Percentiles rank a stretch among this genome's conserved stretches.
Conservation (phyloP, 140 eudicot genomes). For the Cichorium intybus region DNA sequence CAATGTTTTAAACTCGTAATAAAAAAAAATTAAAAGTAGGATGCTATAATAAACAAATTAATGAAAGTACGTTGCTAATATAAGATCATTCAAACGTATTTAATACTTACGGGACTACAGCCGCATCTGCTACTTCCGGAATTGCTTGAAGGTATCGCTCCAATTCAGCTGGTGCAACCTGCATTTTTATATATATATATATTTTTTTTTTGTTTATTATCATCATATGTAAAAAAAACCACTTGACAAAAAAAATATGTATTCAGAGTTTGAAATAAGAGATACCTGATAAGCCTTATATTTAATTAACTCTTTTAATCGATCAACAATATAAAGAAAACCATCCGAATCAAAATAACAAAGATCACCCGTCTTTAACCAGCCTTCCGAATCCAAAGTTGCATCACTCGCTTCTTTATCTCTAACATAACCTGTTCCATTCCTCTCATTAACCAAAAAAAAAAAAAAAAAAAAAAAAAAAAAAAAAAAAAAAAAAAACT, state of each 20-base stretch:
- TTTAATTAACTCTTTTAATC: constrained; percentile 75
- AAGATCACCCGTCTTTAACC: constrained; percentile 94
- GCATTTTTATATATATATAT: constrained; percentile 13
- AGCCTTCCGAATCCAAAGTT: constrained; percentile 72
- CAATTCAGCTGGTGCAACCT: constrained; percentile 95
- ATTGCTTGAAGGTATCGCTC: constrained; percentile 69
- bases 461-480: too few species aligned
- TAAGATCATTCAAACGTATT: neutral
- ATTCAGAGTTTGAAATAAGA: neutral
- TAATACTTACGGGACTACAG: constrained; percentile 77
- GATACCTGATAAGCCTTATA: constrained; percentile 93
- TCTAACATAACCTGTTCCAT: constrained; percentile 68
- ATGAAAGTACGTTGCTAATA: too few species aligned
- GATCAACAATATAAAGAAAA: constrained; percentile 64
- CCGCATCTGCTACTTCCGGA: constrained; percentile 82
- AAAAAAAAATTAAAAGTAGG: too few species aligned
- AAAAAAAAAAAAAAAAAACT: too few species aligned
- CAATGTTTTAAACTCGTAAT: too few species aligned
- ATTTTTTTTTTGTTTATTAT: too few species aligned
- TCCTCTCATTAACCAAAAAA: constrained; percentile 8
- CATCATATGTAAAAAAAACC: constrained; percentile 20
- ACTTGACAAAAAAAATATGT: neutral
- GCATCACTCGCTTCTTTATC: constrained; percentile 74
- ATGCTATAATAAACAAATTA: too few species aligned
- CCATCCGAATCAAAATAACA: constrained; percentile 76